phyloP scores from a whole-genome alignment of 2,329 filamentous ascomycete genomes.

The Teratosphaeria epicoccoides region DNA sequence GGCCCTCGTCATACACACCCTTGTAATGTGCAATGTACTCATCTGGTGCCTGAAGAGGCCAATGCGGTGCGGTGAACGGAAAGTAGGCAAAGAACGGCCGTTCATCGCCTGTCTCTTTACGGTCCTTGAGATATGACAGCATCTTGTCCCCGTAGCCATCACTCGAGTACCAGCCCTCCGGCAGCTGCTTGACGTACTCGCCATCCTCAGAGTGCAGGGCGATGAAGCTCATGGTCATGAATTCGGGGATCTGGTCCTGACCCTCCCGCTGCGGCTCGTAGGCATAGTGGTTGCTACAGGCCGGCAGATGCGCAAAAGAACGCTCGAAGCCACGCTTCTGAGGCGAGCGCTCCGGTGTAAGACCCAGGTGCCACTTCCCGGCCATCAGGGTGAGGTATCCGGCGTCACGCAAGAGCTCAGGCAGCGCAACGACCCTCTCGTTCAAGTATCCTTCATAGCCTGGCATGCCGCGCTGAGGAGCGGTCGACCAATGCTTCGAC shows the following conservation, averaged over 20 bases:
- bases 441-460: conserved; percentile 57
- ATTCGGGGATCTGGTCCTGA: conserved; percentile 28
- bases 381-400: conserved; percentile 52
- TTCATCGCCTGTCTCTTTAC: conserved; percentile 26
- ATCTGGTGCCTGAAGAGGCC: conserved; percentile 50
- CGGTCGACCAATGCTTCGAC: conserved; percentile 36
- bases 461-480: conserved; percentile 46
- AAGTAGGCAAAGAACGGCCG: conserved; percentile 50
- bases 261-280: conserved; percentile 37
- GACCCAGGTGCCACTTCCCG: conserved; percentile 54
- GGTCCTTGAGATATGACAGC: conserved; percentile 28
- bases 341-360: conserved; percentile 47
- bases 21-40: conserved; percentile 48
- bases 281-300: conserved; percentile 48
- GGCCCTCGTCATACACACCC: conserved; percentile 51
- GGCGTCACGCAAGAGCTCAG: conserved; percentile 47
- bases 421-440: conserved; percentile 46
- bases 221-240: conserved; percentile 34
- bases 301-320: conserved; percentile 50
- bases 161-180: conserved; percentile 29
- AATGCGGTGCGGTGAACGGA: conserved; percentile 53
- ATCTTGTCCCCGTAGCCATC: conserved; percentile 32
- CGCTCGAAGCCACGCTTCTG: conserved; percentile 48
- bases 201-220: conserved; percentile 31
- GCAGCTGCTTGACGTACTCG: conserved; percentile 30